Evolutionary conservation across 2,329 filamentous ascomycete species (phyloP).

Genomic region (Pestalotiopsis sp.): DNA sequence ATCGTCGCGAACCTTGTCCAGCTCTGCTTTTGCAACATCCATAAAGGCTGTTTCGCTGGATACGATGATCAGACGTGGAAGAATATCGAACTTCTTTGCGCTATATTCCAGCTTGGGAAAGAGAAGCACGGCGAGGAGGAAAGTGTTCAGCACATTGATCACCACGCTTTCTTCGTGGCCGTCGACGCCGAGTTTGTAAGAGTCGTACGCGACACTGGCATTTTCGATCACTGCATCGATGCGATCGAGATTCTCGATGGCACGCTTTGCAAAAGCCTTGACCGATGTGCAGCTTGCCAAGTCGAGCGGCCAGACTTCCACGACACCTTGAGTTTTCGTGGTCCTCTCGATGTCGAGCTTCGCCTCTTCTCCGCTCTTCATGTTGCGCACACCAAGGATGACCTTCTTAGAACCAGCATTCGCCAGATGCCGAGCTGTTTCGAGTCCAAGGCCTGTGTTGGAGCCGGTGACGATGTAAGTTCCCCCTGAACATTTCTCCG

Average conservation of each 20-base stretch:
- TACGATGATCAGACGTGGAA: constrained; percentile 39
- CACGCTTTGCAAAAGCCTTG: constrained; percentile 1
- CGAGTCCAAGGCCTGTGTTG: constrained; percentile 22
- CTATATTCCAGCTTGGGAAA: constrained; percentile 42
- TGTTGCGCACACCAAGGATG: neutral
- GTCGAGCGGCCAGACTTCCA: constrained; percentile 8
- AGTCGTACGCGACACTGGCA: neutral
- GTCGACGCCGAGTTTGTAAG: neutral
- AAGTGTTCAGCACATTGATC: constrained; percentile 49
- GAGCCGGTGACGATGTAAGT: constrained; percentile 24
- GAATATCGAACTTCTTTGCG: constrained; percentile 31
- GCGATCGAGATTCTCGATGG: constrained; percentile 15
- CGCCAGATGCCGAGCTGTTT: neutral
- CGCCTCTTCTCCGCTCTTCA: neutral
- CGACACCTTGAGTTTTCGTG: neutral
- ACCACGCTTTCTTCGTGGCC: constrained; percentile 29
- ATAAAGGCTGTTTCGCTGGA: constrained; percentile 27
- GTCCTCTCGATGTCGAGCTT: constrained; percentile 3
- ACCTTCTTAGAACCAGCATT: neutral
- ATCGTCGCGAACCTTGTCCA: constrained; percentile 2
- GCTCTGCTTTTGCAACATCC: neutral
- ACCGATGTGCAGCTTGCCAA: constrained; percentile 3
- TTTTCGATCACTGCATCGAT: constrained; percentile 13
- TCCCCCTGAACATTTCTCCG: neutral
- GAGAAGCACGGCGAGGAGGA: constrained; percentile 43